Conservation (phyloP, 371 early-diverging fungal species). For the Mucor piriformis region DNA sequence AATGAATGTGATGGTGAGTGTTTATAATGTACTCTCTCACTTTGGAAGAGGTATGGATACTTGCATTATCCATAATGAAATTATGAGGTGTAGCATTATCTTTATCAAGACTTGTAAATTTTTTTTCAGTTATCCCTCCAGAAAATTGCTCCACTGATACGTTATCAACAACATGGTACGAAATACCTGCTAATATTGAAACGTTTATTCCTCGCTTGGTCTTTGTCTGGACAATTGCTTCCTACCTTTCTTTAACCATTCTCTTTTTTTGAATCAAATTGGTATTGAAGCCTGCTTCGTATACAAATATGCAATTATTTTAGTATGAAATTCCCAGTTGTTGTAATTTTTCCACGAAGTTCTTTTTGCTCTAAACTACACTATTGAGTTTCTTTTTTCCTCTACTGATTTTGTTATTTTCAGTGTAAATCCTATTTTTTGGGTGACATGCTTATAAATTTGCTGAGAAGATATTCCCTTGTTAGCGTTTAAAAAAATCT, state of each 20-base stretch:
- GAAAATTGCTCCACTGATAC: background rate
- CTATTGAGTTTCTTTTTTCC: no score
- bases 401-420: no score
- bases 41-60: background rate
- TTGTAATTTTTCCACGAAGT: no score
- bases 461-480: no score
- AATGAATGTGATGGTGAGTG: background rate
- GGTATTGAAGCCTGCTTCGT: constrained; percentile 9
- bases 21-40: constrained; percentile 1
- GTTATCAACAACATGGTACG: constrained; percentile 2
- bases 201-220: background rate
- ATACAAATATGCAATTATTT: constrained; percentile 9
- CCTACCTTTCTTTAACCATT: background rate
- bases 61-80: constrained; percentile 10
- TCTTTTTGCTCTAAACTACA: background rate
- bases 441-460: no score
- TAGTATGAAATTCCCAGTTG: background rate
- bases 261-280: background rate
- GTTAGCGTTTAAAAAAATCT: no score
- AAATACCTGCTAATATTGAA: background rate
- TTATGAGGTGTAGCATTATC: background rate
- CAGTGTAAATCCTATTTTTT: no score
- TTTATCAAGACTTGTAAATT: background rate
- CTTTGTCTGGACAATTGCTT: background rate
- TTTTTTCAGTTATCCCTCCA: background rate